A percentile compares a stretch with the other conserved stretches of the same genome.
These are phyloP conservation scores for Didymella sp. DNA, from an alignment of 2,329 filamentous ascomycete genomes.

Conservation along the genomic window DNA sequence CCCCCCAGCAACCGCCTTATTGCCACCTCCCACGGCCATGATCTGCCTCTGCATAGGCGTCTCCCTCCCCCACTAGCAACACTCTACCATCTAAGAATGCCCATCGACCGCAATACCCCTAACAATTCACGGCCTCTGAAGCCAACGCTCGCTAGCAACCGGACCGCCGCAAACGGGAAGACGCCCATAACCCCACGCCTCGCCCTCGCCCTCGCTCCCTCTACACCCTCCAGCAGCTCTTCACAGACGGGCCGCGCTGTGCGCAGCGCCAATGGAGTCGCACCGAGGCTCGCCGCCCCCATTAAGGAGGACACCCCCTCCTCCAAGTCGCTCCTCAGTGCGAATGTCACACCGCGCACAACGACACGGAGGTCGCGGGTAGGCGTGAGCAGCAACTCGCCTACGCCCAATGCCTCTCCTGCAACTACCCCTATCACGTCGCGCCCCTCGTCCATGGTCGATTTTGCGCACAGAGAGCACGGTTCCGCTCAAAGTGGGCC, in stretches of 20 bases:
- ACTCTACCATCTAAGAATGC: conserved; percentile 40
- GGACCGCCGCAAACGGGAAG: conserved; percentile 53
- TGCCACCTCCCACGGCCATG: conserved; percentile 42
- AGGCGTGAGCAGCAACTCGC: conserved; percentile 68
- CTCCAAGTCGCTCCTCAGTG: conserved; percentile 64
- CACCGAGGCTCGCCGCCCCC: conserved; percentile 45
- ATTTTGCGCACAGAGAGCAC: conserved; percentile 39
- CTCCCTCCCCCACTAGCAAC: conserved; percentile 24
- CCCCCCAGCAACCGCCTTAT: conserved; percentile 36
- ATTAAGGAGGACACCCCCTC: conserved; percentile 62
- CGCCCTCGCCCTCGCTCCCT: conserved; percentile 57
- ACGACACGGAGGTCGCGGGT: conserved; percentile 72
- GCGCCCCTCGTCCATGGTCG: conserved; percentile 44
- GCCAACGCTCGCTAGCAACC: conserved; percentile 71
- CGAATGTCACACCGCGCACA: conserved; percentile 80
- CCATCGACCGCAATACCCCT: conserved; percentile 52
- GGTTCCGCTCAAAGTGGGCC: conserved; percentile 35
- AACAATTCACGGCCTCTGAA: conserved; percentile 67
- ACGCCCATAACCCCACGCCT: conserved; percentile 67
- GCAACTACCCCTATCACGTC: conserved; percentile 49
- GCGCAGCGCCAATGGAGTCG: conserved; percentile 37
- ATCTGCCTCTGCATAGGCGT: conserved; percentile 27
- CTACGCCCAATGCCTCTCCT: conserved; percentile 70
- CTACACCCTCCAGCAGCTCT: conserved; percentile 30
- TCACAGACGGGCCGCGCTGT: conserved; percentile 38